These are phyloP conservation scores for Komagataella phaffii DNA, from an alignment of 805 yeast species.

Conservation along the genomic window DNA sequence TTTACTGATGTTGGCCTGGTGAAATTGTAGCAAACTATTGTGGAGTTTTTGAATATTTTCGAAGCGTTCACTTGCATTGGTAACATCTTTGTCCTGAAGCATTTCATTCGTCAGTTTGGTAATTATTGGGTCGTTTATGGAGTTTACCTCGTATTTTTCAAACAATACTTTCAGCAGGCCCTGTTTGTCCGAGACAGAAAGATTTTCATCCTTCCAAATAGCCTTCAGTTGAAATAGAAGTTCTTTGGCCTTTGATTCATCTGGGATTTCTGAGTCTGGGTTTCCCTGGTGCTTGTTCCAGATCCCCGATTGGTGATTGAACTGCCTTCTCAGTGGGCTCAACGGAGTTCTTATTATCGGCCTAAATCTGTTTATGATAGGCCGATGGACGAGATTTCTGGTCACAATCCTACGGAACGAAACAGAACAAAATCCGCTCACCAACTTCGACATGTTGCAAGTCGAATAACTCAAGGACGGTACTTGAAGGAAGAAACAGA, in stretches of 20 bases:
- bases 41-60: conserved; percentile 1
- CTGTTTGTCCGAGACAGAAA: not conserved
- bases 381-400: not conserved
- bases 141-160: not conserved
- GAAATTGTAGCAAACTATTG: not conserved
- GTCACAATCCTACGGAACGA: not conserved
- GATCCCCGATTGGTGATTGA: not conserved
- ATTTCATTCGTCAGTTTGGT: not conserved
- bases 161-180: not conserved
- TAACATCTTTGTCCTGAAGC: not conserved
- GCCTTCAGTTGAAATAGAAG: not conserved
- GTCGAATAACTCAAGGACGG: not conserved
- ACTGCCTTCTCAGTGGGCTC: not conserved
- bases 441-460: not conserved
- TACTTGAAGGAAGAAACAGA: not conserved
- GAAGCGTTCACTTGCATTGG: not conserved
- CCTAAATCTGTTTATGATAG: not conserved
- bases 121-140: not conserved
- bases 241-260: not conserved
- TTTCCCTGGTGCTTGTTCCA: not conserved
- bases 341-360: not conserved
- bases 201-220: conserved; percentile 1
- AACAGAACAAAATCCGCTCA: not conserved
- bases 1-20: not conserved
- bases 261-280: not conserved